Percentiles rank a stretch among this genome's conserved stretches.
phyloP scores from a whole-genome alignment of 1,284 basidiomycete genomes.

The Ceratobasidium papillatum region DNA sequence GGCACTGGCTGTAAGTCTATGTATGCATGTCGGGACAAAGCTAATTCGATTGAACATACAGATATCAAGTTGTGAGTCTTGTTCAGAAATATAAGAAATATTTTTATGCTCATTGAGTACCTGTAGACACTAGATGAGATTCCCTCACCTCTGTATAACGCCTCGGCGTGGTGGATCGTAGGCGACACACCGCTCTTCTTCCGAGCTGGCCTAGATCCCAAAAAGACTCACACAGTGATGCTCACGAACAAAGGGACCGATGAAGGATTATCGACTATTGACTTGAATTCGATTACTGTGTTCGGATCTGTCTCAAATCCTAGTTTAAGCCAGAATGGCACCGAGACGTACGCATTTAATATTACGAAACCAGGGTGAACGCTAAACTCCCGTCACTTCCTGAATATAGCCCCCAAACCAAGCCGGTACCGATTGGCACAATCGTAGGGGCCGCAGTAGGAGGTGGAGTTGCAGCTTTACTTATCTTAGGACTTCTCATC shows the following conservation, averaged over 20 bases:
- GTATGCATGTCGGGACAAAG: neutral
- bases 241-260: neutral
- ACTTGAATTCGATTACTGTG: conserved; percentile 15
- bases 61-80: conserved; percentile 14
- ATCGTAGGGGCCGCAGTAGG: neutral
- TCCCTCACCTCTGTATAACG: neutral
- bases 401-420: neutral
- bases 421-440: neutral
- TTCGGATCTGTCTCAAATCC: neutral
- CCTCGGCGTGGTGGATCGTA: conserved; percentile 1
- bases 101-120: neutral
- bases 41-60: neutral
- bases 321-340: neutral
- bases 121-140: neutral
- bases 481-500: neutral
- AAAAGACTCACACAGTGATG: neutral
- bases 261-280: neutral
- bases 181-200: conserved; percentile 1
- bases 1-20: conserved; percentile 7
- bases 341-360: neutral
- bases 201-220: conserved; percentile 5
- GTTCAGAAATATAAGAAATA: neutral
- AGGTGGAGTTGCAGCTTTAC: neutral
- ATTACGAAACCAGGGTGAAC: too few species aligned
- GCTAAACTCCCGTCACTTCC: neutral